Percentiles rank a stretch among this genome's conserved stretches.
Evolutionary conservation across 1,284 basidiomycete genomes (phyloP).

Genomic region (Chalciporus sp.): DNA sequence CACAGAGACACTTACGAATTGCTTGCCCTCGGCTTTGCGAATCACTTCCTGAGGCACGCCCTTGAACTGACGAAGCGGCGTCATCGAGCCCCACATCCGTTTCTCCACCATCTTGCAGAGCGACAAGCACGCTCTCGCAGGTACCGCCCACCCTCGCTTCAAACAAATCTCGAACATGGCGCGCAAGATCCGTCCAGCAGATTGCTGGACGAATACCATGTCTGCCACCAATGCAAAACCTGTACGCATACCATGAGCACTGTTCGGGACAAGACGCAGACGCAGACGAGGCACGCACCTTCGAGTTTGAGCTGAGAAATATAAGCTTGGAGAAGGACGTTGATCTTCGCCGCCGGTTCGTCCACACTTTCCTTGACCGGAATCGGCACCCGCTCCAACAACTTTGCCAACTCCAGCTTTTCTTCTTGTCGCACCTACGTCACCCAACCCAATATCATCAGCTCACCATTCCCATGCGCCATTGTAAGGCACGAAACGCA

Average conservation of each 20-base stretch:
- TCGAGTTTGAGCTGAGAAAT: constrained; percentile 95
- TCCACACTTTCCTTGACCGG: constrained; percentile 97
- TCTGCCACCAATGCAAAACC: constrained; percentile 96
- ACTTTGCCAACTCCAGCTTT: constrained; percentile 90
- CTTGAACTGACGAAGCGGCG: constrained; percentile 94
- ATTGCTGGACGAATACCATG: constrained; percentile 97
- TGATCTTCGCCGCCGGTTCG: constrained; percentile 96
- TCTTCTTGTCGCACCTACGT: constrained; percentile 67
- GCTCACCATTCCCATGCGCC: neutral
- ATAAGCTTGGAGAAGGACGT: constrained; percentile 93
- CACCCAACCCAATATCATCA: neutral
- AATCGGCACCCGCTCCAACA: constrained; percentile 94
- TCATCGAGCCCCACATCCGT: constrained; percentile 98
- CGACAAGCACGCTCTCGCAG: constrained; percentile 89
- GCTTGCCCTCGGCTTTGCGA: constrained; percentile 93
- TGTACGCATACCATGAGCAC: constrained; percentile 27
- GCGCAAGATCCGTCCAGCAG: constrained; percentile 91
- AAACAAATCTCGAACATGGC: constrained; percentile 99
- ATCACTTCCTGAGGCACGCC: constrained; percentile 87
- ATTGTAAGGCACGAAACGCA: neutral
- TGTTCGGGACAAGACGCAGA: neutral
- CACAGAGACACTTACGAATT: constrained; percentile 69
- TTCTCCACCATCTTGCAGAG: constrained; percentile 98
- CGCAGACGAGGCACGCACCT: constrained; percentile 43
- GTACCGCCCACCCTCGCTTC: constrained; percentile 97